Evolutionary conservation across 2,329 filamentous ascomycete species (phyloP).

Genomic region (Colletotrichum musae): DNA sequence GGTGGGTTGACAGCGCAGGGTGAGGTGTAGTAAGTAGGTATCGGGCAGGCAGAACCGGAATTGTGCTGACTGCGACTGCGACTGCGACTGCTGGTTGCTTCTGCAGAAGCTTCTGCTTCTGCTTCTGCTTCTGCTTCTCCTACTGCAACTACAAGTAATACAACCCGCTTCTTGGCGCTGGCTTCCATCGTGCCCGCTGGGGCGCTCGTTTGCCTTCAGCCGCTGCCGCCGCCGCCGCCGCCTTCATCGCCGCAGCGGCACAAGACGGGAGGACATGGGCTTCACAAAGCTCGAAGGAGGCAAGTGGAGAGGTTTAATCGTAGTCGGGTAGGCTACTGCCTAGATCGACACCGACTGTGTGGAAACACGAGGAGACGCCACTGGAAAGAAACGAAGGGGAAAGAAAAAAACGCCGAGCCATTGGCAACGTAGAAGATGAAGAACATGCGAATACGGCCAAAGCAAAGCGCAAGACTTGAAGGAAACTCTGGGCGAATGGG

Average conservation of each 20-base stretch:
- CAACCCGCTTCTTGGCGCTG: too few relatives aligned
- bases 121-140: background rate
- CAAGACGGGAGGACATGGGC: background rate
- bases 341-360: background rate
- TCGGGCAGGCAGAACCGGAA: slow-evolving; percentile 15
- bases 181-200: slow-evolving; percentile 1
- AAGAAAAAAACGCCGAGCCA: too few relatives aligned
- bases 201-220: background rate
- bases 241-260: background rate
- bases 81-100: too few relatives aligned
- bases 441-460: too few relatives aligned
- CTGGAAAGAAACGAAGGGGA: too few relatives aligned
- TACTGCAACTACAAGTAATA: too few relatives aligned
- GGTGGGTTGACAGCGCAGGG: background rate
- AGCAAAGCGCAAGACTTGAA: background rate
- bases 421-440: too few relatives aligned
- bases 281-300: slow-evolving; percentile 15
- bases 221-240: background rate
- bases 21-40: slow-evolving; percentile 16
- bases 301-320: slow-evolving; percentile 7
- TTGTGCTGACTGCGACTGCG: background rate
- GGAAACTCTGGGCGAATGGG: slow-evolving; percentile 10
- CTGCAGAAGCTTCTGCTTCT: background rate
- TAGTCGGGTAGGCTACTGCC: background rate
- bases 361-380: background rate